These are phyloP conservation scores for Hypoxylon intermedium DNA, from an alignment of 495 filamentous ascomycete species.

Conservation along the genomic window DNA sequence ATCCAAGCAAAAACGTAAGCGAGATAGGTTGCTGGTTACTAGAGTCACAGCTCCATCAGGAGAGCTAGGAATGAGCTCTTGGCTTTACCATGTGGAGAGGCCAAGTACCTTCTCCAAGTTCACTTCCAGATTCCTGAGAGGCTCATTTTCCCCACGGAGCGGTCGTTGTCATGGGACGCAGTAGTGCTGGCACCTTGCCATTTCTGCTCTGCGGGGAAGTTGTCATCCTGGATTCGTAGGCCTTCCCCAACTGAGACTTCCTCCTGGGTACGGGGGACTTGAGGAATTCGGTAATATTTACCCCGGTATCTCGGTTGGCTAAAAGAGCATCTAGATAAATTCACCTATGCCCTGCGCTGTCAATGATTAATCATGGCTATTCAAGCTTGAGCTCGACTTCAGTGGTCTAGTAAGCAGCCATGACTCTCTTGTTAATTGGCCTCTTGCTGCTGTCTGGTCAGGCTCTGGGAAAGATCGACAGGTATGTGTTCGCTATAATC, in stretches of 20 bases:
- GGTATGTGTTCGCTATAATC: conserved; percentile 2
- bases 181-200: conserved; percentile 3
- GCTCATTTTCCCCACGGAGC: background rate
- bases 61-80: conserved; percentile 2
- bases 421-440: conserved; percentile 10
- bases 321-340: background rate
- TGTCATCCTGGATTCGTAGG: background rate
- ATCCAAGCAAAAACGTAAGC: background rate
- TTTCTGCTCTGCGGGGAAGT: conserved; percentile 6
- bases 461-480: conserved; percentile 25
- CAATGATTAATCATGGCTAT: background rate
- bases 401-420: background rate
- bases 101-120: conserved; percentile 7
- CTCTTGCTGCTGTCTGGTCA: conserved; percentile 6
- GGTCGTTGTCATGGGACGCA: background rate
- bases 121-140: background rate
- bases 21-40: background rate
- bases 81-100: conserved; percentile 1
- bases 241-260: background rate
- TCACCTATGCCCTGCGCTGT: background rate
- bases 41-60: background rate
- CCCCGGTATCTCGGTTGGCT: conserved; percentile 9
- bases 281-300: conserved; percentile 17
- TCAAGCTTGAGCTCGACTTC: background rate
- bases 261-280: background rate